Evolutionary conservation across 306 rosid species (phyloP).

Genomic region (Vachellia pachyceras): DNA sequence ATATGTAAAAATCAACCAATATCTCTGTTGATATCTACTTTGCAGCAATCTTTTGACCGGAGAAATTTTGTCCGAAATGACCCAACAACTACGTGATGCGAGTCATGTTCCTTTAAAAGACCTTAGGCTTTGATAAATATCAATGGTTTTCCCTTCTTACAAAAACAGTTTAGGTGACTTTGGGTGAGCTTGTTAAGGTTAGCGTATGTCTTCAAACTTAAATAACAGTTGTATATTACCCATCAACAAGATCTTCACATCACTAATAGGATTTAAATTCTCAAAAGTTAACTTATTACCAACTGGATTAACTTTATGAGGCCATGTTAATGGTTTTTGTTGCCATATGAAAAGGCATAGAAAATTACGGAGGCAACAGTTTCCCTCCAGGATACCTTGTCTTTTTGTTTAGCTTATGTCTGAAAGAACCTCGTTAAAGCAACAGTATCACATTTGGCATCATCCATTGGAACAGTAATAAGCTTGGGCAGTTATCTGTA

Average conservation of each 20-base stretch:
- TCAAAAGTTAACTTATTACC: no score
- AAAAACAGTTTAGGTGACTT: no score
- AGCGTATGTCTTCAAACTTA: no score
- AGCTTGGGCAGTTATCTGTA: slow-evolving; percentile 22
- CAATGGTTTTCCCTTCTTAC: no score
- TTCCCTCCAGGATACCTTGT: slow-evolving; percentile 6
- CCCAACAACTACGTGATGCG: background rate
- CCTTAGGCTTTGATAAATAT: background rate
- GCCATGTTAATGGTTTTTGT: background rate
- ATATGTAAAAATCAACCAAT: slow-evolving; percentile 27
- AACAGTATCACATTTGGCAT: slow-evolving; percentile 29
- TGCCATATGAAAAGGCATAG: slow-evolving; percentile 10
- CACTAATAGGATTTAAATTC: no score
- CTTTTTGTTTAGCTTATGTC: slow-evolving; percentile 32
- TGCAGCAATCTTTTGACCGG: slow-evolving; percentile 45
- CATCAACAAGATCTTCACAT: no score
- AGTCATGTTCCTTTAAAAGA: background rate
- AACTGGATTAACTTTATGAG: no score
- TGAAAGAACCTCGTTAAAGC: slow-evolving; percentile 32
- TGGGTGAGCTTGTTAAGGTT: no score
- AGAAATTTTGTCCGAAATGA: slow-evolving; percentile 11
- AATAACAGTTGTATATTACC: no score
- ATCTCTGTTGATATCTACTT: slow-evolving; percentile 37
- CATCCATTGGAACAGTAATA: slow-evolving; percentile 40
- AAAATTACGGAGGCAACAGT: slow-evolving; percentile 27